phyloP scores from a whole-genome alignment of 2,329 filamentous ascomycete genomes.

The Gliomastix tumulicola region DNA sequence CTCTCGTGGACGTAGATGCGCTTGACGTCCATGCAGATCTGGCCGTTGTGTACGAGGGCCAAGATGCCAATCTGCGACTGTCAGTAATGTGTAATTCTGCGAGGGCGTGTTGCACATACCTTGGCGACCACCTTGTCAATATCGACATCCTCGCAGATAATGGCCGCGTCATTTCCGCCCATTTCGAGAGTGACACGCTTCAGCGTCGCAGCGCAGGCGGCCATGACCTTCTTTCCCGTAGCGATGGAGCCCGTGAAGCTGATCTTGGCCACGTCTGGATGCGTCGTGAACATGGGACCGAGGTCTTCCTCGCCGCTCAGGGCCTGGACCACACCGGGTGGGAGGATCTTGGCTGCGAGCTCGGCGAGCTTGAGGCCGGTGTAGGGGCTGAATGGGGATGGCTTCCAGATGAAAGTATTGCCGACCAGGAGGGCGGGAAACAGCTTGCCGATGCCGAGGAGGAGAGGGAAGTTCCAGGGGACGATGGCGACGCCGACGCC shows the following conservation, averaged over 20 bases:
- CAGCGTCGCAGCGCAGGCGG: conserved; percentile 45
- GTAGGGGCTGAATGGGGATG: conserved; percentile 52
- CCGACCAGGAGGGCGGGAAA: conserved; percentile 49
- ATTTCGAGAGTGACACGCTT: conserved; percentile 57
- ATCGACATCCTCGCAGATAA: conserved; percentile 35
- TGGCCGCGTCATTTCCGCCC: conserved; percentile 3
- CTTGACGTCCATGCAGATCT: conserved; percentile 22
- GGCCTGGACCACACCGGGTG: conserved; percentile 55
- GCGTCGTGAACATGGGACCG: conserved; percentile 50
- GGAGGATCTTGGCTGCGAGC: conserved; percentile 49
- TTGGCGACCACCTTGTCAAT: conserved; percentile 1
- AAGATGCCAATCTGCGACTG: conserved; percentile 10
- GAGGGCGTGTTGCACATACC: not conserved
- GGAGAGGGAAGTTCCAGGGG: conserved; percentile 50
- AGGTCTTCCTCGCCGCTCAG: conserved; percentile 54
- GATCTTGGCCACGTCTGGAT: conserved; percentile 55
- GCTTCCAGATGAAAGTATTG: conserved; percentile 48
- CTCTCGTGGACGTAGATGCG: conserved; percentile 51
- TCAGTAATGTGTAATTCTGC: not conserved
- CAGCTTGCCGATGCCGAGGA: conserved; percentile 45
- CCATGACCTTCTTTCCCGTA: conserved; percentile 56
- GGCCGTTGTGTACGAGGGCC: conserved; percentile 6
- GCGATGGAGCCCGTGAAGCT: conserved; percentile 55
- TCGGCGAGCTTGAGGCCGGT: conserved; percentile 52
- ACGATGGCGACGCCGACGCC: conserved; percentile 52